A percentile compares a stretch with the other conserved stretches of the same genome.
phyloP scores from a whole-genome alignment of 2,329 filamentous ascomycete species.

The Exophiala viscosa region DNA sequence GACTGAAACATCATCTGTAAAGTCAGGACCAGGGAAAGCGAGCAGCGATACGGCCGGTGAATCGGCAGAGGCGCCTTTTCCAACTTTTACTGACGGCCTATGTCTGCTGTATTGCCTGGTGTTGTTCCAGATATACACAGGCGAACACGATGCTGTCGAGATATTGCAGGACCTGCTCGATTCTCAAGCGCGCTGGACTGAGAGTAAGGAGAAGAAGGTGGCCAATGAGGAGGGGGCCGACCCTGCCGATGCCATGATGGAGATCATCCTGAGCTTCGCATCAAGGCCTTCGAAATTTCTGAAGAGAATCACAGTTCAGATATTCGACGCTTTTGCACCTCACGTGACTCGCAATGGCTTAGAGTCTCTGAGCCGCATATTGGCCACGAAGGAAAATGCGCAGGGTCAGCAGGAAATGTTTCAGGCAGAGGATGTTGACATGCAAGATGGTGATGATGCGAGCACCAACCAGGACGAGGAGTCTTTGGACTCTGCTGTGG shows the following conservation, averaged over 20 bases:
- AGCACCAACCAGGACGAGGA: conserved; percentile 38
- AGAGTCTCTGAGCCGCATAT: conserved; percentile 59
- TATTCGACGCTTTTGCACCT: conserved; percentile 76
- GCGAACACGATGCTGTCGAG: conserved; percentile 78
- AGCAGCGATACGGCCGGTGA: conserved; percentile 32
- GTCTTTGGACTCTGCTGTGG: conserved; percentile 42
- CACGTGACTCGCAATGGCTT: conserved; percentile 71
- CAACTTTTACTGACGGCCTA: conserved; percentile 59
- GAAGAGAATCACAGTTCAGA: conserved; percentile 79
- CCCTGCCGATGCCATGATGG: conserved; percentile 70
- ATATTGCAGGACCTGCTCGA: conserved; percentile 74
- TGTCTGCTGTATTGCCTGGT: conserved; percentile 79
- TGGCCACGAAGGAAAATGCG: conserved; percentile 74
- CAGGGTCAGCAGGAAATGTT: conserved; percentile 86
- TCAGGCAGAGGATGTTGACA: conserved; percentile 61
- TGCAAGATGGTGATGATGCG: conserved; percentile 49
- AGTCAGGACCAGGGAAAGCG: background rate
- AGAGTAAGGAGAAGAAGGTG: background rate
- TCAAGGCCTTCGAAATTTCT: conserved; percentile 80
- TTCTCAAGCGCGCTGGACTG: conserved; percentile 57
- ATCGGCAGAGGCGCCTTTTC: conserved; percentile 30
- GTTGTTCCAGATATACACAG: conserved; percentile 84
- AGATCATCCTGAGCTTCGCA: conserved; percentile 85
- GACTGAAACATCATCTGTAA: background rate
- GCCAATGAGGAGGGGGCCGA: conserved; percentile 27